Evolutionary conservation across 2,329 filamentous ascomycete species (phyloP).

Genomic region (Orbilia blumenaviensis): DNA sequence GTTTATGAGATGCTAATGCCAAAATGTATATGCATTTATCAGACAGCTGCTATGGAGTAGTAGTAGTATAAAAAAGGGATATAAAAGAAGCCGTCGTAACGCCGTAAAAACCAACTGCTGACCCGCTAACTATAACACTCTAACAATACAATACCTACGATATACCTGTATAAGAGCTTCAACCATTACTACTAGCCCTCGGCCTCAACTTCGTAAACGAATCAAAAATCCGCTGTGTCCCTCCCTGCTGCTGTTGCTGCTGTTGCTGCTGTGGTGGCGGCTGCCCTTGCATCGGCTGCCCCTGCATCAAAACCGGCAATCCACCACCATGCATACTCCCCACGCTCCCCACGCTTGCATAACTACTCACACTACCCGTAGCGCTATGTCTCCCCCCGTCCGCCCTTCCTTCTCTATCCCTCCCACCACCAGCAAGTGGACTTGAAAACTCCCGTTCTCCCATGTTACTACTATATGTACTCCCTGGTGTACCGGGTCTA

Average conservation of each 20-base stretch:
- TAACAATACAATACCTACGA: background rate
- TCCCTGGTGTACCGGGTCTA: conserved; percentile 18
- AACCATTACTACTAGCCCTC: conserved; percentile 48
- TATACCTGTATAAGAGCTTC: too few relatives aligned
- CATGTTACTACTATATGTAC: background rate
- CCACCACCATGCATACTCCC: conserved; percentile 24
- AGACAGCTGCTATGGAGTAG: too few relatives aligned
- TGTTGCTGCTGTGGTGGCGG: background rate
- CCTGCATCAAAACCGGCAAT: conserved; percentile 28
- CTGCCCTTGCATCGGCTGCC: conserved; percentile 7
- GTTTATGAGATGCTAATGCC: too few relatives aligned
- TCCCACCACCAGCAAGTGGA: background rate
- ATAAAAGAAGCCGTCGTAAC: too few relatives aligned
- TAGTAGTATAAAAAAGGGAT: too few relatives aligned
- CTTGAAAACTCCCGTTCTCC: background rate
- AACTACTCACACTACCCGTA: conserved; percentile 46
- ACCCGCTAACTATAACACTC: too few relatives aligned
- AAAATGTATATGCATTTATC: too few relatives aligned
- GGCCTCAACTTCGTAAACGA: conserved; percentile 43
- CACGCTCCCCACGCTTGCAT: conserved; percentile 41
- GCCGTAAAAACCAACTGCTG: too few relatives aligned
- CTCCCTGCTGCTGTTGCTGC: background rate
- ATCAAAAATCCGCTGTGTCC: conserved; percentile 13
- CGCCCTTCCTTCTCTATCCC: background rate
- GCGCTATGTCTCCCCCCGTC: conserved; percentile 37